These are phyloP conservation scores for Ricinus communis DNA, from an alignment of 345 rosid genomes.

Conservation along the genomic window DNA sequence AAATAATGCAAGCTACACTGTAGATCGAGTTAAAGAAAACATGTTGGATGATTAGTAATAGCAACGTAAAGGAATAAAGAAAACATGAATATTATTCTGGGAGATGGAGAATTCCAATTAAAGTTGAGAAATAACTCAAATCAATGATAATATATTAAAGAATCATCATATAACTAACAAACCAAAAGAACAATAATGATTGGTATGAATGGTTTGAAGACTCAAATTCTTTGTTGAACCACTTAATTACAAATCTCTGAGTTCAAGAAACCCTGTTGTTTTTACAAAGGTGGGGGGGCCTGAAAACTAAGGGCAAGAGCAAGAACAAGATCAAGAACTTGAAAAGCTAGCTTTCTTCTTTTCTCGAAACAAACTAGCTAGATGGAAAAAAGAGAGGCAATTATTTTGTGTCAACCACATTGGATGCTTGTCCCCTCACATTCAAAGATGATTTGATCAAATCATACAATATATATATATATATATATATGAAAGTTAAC, in stretches of 20 bases:
- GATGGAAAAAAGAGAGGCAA: neutral
- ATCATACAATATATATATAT: neutral
- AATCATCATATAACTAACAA: constrained; percentile 13
- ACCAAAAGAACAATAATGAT: constrained; percentile 28
- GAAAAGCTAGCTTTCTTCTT: neutral
- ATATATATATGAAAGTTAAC: too few relatives aligned
- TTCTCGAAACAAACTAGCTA: neutral
- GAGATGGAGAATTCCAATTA: neutral
- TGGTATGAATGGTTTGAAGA: constrained; percentile 19
- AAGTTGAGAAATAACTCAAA: neutral
- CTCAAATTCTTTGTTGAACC: constrained; percentile 24
- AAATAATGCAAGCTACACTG: too few relatives aligned
- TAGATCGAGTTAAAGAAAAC: too few relatives aligned
- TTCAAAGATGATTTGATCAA: neutral
- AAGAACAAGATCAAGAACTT: neutral
- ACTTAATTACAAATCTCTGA: neutral
- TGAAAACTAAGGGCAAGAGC: neutral
- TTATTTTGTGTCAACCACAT: constrained; percentile 17
- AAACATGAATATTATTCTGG: neutral
- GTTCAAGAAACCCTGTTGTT: constrained; percentile 20
- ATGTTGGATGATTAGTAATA: neutral
- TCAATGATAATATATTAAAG: neutral
- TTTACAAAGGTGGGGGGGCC: constrained; percentile 7
- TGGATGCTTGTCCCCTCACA: constrained; percentile 19
- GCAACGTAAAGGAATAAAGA: neutral